A percentile compares a stretch with the other conserved stretches of the same genome.
These are phyloP conservation scores for Pseudogymnoascus sp. DNA, from an alignment of 2,329 filamentous ascomycete genomes.

Conservation along the genomic window DNA sequence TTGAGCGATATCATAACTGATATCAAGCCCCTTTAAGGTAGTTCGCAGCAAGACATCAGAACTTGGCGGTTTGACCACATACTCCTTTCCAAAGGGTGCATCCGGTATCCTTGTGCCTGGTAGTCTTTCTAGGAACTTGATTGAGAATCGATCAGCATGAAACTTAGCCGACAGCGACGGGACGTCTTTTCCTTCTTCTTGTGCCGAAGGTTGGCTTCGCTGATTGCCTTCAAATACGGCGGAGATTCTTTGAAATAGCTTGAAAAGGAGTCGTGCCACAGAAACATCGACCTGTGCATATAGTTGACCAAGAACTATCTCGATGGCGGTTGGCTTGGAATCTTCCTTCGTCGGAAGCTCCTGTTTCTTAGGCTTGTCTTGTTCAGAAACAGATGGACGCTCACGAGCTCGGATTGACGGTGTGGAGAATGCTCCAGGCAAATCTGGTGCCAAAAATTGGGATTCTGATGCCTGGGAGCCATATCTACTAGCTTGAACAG, in stretches of 20 bases:
- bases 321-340: conserved; percentile 18
- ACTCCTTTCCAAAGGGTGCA: conserved; percentile 12
- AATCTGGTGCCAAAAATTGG: conserved; percentile 38
- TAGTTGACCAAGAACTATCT: conserved; percentile 25
- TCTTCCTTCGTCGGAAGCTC: conserved; percentile 10
- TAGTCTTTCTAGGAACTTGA: conserved; percentile 28
- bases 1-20: conserved; percentile 16
- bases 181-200: conserved; percentile 7
- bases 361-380: conserved; percentile 12
- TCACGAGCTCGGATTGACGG: conserved; percentile 19
- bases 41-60: conserved; percentile 26
- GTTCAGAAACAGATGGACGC: conserved; percentile 14
- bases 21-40: conserved; percentile 22
- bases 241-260: conserved; percentile 21
- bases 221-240: not conserved
- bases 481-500: not conserved
- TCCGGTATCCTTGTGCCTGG: conserved; percentile 19
- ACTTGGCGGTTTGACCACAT: conserved; percentile 9
- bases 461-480: conserved; percentile 17
- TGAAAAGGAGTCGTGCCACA: conserved; percentile 27
- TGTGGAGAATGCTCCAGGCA: conserved; percentile 57
- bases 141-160: conserved; percentile 22
- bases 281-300: conserved; percentile 28
- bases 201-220: not conserved
- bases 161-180: conserved; percentile 18